A percentile compares a stretch with the other conserved stretches of the same genome.
These are phyloP conservation scores for Phtheirospermum japonicum DNA, from an alignment of 257 asterid genomes.

Conservation along the genomic window DNA sequence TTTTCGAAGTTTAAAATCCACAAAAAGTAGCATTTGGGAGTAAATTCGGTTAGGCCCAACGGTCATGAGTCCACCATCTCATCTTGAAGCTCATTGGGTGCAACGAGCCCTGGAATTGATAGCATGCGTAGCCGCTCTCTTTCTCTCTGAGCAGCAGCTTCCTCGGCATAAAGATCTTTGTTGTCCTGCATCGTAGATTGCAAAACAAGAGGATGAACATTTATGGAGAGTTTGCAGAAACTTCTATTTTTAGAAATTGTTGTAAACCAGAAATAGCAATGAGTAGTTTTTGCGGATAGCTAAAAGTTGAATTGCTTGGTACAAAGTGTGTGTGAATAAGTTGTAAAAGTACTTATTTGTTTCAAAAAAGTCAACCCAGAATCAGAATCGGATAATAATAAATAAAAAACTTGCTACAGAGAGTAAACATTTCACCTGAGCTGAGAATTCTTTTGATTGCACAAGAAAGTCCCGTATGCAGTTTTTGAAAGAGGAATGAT, in stretches of 20 bases:
- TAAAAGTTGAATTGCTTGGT: no score
- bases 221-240: background rate
- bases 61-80: conserved; percentile 75
- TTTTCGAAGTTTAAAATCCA: conserved; percentile 24
- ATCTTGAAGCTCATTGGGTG: conserved; percentile 90
- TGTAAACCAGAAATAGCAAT: no score
- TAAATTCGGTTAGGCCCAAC: background rate
- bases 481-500: conserved; percentile 68
- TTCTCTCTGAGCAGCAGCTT: conserved; percentile 87
- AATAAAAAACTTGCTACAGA: background rate
- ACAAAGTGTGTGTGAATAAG: background rate
- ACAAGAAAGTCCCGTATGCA: conserved; percentile 90
- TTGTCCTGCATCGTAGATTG: conserved; percentile 57
- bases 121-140: conserved; percentile 80
- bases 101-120: conserved; percentile 82
- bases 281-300: no score
- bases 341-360: background rate
- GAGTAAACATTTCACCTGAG: conserved; percentile 60
- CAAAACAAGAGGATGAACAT: background rate
- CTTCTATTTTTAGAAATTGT: no score
- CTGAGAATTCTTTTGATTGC: conserved; percentile 95
- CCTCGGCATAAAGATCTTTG: conserved; percentile 93
- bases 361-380: background rate
- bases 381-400: background rate
- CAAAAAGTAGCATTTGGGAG: conserved; percentile 10